Evolutionary conservation across 768 basidiomycete species (phyloP), one percentile per base, ranked within the genome.

Genomic region (Dacryopinax spathularia): DNA sequence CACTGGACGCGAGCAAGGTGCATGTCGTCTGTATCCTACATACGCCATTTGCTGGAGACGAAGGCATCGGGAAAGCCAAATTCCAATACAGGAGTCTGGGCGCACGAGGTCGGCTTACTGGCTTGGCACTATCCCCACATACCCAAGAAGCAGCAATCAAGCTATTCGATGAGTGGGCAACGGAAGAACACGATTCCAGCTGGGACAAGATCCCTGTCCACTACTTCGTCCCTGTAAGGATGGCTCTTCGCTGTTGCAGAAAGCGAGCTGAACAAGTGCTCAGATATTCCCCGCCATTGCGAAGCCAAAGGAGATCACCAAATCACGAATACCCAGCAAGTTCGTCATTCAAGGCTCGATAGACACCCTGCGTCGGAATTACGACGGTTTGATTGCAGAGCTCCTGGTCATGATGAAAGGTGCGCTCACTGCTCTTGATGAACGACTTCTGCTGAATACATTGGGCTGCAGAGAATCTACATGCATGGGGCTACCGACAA

Each of bases 321-420:
- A 56, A 56, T 56, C 48, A 13, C 25, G 13, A 31, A 29, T 56
- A 27, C 48, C 48, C 3, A 56, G 48, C 48, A 56, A 56, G 48
- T 56, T 56, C 29, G 48, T 56, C 48, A 56, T 56, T 18, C 48
- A 56, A 31, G 48, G 48, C 25, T 56, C 48, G 9, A 56, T 56
- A 15, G 48, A 56, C 31, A 56, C 48, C 48, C 31, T 56, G 31
- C 48, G 48, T 13, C 48, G 48, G 5, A 20, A 56, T 18, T 56
- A 56, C 18, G 48, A 56, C 48, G 48, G 48, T 9, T 29, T 56
- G 5, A 56, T 56, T 13, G 10, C 48, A 56, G 48, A 56, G 48
- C 48, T 56, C 9, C 18, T 56, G 18, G 25, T 27, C 15, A 56
- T 13, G 29, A 56, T 56, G 10, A 56, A 56, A 56, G 10, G 48